Evolutionary conservation across 2,329 filamentous ascomycete species (phyloP).

Genomic region (Trichoderma koningii): DNA sequence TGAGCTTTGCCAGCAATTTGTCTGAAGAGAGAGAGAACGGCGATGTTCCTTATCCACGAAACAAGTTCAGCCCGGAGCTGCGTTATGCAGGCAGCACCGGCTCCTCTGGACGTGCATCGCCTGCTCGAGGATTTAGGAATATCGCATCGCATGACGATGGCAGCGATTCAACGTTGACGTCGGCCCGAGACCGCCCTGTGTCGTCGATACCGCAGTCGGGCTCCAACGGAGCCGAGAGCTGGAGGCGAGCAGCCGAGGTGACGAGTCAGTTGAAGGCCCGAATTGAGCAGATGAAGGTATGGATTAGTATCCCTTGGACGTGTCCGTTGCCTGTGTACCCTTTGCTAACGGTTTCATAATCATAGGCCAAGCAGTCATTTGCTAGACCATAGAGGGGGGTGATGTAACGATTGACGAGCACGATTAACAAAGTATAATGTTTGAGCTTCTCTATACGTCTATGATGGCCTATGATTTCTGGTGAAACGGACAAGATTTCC

Average conservation of each 20-base stretch:
- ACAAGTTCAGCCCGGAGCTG: slow-evolving; percentile 58
- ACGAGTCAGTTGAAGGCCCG: slow-evolving; percentile 95
- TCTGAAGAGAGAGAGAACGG: slow-evolving; percentile 80
- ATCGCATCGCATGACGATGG: slow-evolving; percentile 40
- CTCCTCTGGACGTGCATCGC: slow-evolving; percentile 61
- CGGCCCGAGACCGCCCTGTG: slow-evolving; percentile 39
- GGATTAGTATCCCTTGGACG: slow-evolving; percentile 24
- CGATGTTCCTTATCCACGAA: slow-evolving; percentile 50
- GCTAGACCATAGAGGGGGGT: slow-evolving; percentile 36
- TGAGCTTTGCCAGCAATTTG: slow-evolving; percentile 65
- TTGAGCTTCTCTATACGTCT: slow-evolving; percentile 18
- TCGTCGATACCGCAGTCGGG: slow-evolving; percentile 43
- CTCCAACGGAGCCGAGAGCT: slow-evolving; percentile 67
- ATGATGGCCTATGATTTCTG: slow-evolving; percentile 21
- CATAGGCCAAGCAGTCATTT: slow-evolving; percentile 37
- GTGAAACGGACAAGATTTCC: slow-evolving; percentile 12
- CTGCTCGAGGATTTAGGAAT: slow-evolving; percentile 57
- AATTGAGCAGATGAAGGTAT: slow-evolving; percentile 96
- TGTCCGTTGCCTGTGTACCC: neutral
- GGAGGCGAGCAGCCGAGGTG: slow-evolving; percentile 95
- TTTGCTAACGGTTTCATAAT: slow-evolving; percentile 25
- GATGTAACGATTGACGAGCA: slow-evolving; percentile 17
- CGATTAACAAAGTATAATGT: slow-evolving; percentile 15
- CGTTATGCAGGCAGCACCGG: slow-evolving; percentile 52
- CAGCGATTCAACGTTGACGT: slow-evolving; percentile 36